Base-by-base conservation (phyloP, 1,284 basidiomycete genomes). In the Boletus semigastroideus region DNA sequence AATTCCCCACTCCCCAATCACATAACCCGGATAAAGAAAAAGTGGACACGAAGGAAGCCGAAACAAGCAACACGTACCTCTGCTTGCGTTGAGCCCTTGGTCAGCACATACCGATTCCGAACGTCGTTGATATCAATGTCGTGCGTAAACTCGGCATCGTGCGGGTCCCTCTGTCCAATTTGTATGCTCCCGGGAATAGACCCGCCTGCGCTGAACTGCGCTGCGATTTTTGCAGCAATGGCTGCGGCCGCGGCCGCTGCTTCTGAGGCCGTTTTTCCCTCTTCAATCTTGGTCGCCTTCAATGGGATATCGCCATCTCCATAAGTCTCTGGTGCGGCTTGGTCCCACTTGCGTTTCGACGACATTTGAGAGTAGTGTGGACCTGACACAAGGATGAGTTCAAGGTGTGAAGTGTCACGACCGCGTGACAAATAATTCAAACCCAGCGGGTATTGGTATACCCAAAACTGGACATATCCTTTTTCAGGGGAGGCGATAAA, bases 71-170 rank as follows among this genome's bases (percentile, higher is more conserved):
- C 22, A 78, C 84, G 56, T 56, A 94, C 92, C 79, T 96, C 87
- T 45, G 88, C 78, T 69, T 98, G 96, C 2, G 95, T 98, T 28
- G 89, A 82, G 3, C 92, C 91, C 70, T 94, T 97, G 40, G 97
- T 99, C 63, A 99, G 76, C 68, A 98, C 77, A 72, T 99, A 99
- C 54, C 96, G 80, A 73, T 99, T 99, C 62, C 95, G 78, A 52
- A 96, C 79, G 72, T 99, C 97, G 72, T 99, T 98, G 71, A 99
- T 97, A 69, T 98, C 95, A 55, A 99, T 92, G 69, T 98, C 94
- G 62, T 92, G 83, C 14, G 85, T 86, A 64, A 89, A 98, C 47
- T 91, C 92, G 39, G 80, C 90, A 57, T 94, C 92, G 54, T 91
- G 83, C 6, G 79, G 77, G 63, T 90, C 88, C 68, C 78, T 83